A percentile compares a stretch with the other conserved stretches of the same genome.
Evolutionary conservation across 257 asterid species (phyloP).

Genomic region (Solanum microdontum): DNA sequence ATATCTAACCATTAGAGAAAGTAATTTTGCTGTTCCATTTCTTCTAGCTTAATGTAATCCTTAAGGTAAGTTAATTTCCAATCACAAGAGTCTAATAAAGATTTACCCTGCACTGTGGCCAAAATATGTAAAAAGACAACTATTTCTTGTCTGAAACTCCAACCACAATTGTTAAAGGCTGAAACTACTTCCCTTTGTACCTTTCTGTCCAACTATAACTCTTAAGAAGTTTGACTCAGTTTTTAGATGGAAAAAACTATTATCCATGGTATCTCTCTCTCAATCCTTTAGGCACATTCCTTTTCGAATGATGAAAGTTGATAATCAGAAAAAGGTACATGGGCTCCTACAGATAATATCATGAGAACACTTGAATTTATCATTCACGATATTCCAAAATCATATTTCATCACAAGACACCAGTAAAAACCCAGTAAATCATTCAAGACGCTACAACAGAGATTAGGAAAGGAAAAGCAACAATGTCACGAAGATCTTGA

Average conservation of each 20-base stretch:
- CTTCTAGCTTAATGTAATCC: background rate
- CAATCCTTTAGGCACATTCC: background rate
- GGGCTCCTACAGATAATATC: background rate
- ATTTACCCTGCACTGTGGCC: background rate
- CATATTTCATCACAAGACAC: background rate
- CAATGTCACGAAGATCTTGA: background rate
- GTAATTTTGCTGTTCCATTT: background rate
- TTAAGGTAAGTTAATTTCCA: background rate
- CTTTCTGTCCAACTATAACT: background rate
- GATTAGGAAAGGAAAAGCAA: background rate
- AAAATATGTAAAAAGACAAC: background rate
- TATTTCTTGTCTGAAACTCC: background rate
- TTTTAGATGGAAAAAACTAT: background rate
- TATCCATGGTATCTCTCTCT: background rate
- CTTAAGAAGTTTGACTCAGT: background rate
- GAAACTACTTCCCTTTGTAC: background rate
- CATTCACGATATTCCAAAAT: background rate
- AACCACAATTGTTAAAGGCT: background rate
- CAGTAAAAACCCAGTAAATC: background rate
- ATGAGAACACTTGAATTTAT: background rate
- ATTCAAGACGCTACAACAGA: background rate
- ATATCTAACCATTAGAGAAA: background rate
- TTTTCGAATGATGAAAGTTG: background rate
- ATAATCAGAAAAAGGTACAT: background rate
- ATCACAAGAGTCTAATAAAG: background rate